Evolutionary conservation across 2,329 filamentous ascomycete genomes (phyloP), one percentile per base, ranked within the genome.

Genomic region (Phyllosticta citriasiana): DNA sequence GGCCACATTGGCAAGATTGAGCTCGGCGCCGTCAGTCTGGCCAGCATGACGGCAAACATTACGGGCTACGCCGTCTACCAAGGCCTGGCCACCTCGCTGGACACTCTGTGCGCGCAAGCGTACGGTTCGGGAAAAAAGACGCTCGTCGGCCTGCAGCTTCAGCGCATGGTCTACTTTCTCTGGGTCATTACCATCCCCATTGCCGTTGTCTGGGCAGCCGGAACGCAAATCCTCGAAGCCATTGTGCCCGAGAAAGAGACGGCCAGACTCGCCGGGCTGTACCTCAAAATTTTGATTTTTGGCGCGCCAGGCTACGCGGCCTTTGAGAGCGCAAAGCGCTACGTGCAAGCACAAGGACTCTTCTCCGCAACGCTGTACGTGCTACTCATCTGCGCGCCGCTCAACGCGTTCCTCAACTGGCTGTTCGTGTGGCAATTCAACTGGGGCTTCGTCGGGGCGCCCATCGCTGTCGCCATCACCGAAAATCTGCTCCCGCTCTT

Each of bases 101-200:
- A 97, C 74, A 97, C 93, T 0, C 84, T 97, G 2, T 97, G 93
- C 72, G 85, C 93, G 0, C 93, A 97, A 74, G 93, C 94, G 0
- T 97, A 95, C 71, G 93, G 94, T 2, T 95, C 89, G 0, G 93
- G 93, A 0, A 88, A 88, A 71, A 95, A 88, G 71, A 88, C 92
- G 66, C 83, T 97, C 4, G 93, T 97, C 62, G 93, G 89, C 1
- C 73, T 94, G 60, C 89, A 94, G 68, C 81, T 90, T 64, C 88
- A 94, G 74, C 82, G 89, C 61, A 93, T 93, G 89, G 79, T 89
- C 1, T 88, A 80, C 70, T 92, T 94, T 70, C 80, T 94, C 2
- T 86, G 88, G 78, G 72, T 80, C 2, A 81, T 91, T 65, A 88
- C 85, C 1, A 79, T 91, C 19, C 89, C 89, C 0, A 88, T 94